These are phyloP conservation scores for Solidago caesia DNA, from an alignment of 129 eudicot genomes.

Conservation along the genomic window DNA sequence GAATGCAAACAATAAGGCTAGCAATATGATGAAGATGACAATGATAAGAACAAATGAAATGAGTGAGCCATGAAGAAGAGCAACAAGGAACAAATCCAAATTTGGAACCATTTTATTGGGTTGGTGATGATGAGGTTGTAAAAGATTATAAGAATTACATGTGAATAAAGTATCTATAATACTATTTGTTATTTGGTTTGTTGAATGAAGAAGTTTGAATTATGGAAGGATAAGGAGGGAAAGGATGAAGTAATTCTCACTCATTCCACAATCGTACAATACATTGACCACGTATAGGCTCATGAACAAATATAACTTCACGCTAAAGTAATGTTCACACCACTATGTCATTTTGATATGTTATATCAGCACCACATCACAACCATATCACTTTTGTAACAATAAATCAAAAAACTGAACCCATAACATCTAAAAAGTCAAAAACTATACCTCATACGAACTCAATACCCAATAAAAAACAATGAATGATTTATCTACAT, in stretches of 20 bases:
- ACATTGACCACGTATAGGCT: background rate
- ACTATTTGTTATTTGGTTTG: constrained; percentile 5
- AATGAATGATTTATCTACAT: too few relatives aligned
- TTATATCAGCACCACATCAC: too few relatives aligned
- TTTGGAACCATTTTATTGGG: constrained; percentile 41
- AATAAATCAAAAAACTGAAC: too few relatives aligned
- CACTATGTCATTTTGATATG: too few relatives aligned
- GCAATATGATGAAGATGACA: constrained; percentile 36
- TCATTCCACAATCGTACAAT: constrained; percentile 10
- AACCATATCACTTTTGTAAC: too few relatives aligned
- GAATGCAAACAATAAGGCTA: constrained; percentile 38
- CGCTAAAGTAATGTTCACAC: background rate
- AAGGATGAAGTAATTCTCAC: constrained; percentile 33
- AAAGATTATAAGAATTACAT: background rate
- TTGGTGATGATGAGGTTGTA: constrained; percentile 4
- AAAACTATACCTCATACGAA: too few relatives aligned
- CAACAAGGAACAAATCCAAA: constrained; percentile 54
- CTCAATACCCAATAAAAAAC: too few relatives aligned
- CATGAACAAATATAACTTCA: constrained; percentile 12
- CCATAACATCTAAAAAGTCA: too few relatives aligned
- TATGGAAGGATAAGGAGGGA: constrained; percentile 21
- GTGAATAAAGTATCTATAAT: background rate
- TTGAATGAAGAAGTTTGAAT: constrained; percentile 12
- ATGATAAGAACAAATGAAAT: constrained; percentile 52
- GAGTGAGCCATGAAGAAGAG: constrained; percentile 59